A percentile compares a stretch with the other conserved stretches of the same genome.
Evolutionary conservation across 306 rosid genomes (phyloP).

Genomic region (Vigna nakashimae): DNA sequence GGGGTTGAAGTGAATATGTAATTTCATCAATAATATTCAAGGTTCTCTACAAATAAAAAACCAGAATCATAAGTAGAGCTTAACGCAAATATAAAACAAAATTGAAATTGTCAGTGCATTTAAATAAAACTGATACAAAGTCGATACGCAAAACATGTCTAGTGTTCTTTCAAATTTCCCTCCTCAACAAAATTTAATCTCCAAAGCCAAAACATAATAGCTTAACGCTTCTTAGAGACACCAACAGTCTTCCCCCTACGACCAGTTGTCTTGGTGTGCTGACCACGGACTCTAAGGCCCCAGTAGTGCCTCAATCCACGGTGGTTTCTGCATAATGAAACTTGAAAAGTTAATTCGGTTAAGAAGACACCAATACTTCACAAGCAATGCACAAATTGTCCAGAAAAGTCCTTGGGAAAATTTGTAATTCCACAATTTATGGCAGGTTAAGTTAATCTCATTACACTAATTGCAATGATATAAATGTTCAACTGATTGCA

Average conservation of each 20-base stretch:
- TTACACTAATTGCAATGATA: not conserved
- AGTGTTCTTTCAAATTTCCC: constrained; percentile 11
- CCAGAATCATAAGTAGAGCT: not conserved
- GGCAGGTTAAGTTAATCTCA: not conserved
- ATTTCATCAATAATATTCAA: not conserved
- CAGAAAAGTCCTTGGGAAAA: not conserved
- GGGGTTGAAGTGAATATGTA: not conserved
- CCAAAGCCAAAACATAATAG: constrained; percentile 27
- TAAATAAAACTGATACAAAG: constrained; percentile 32
- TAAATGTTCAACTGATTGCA: not conserved
- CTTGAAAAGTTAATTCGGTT: not conserved
- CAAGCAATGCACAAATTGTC: not conserved
- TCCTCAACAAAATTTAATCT: constrained; percentile 42
- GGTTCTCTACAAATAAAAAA: constrained; percentile 27
- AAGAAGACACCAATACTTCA: not conserved
- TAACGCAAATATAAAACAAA: constrained; percentile 42
- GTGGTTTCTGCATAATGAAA: constrained; percentile 78
- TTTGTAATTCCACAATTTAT: not conserved
- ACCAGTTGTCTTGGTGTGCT: constrained; percentile 99
- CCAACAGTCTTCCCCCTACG: constrained; percentile 99
- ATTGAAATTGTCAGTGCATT: constrained; percentile 42
- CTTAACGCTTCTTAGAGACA: constrained; percentile 94
- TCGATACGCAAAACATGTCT: constrained; percentile 39
- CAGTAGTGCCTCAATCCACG: constrained; percentile 99
- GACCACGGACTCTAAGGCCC: constrained; percentile 99